These are phyloP conservation scores for Wickerhamiella nectarea DNA, from an alignment of 805 yeast genomes.

Conservation along the genomic window DNA sequence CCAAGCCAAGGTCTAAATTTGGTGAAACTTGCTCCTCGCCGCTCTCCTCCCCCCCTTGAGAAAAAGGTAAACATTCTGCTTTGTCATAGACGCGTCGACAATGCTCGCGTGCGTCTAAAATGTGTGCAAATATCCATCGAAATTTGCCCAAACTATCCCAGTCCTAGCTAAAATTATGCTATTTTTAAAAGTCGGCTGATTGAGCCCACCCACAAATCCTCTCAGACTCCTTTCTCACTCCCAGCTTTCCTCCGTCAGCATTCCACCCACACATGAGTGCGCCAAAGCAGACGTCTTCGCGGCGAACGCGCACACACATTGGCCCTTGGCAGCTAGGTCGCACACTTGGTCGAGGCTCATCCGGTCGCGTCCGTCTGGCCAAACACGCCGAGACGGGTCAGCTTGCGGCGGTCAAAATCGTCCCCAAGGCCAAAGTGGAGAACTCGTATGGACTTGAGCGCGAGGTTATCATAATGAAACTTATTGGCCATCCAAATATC, in stretches of 20 bases:
- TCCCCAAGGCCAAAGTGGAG: slow-evolving; percentile 62
- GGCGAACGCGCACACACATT: slow-evolving; percentile 43
- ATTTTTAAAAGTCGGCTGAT: too few species aligned
- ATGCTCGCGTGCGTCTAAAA: not conserved
- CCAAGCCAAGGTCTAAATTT: too few species aligned
- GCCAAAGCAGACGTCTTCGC: slow-evolving; percentile 5
- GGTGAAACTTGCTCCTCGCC: too few species aligned
- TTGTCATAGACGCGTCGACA: too few species aligned
- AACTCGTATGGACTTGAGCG: slow-evolving; percentile 93
- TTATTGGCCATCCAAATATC: slow-evolving; percentile 85
- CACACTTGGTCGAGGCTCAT: slow-evolving; percentile 91
- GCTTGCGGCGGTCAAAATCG: slow-evolving; percentile 92
- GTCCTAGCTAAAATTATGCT: too few species aligned
- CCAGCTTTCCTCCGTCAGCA: slow-evolving; percentile 7
- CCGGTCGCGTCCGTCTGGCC: slow-evolving; percentile 89
- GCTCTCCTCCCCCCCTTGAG: too few species aligned
- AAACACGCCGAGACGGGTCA: slow-evolving; percentile 73
- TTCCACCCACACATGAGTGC: slow-evolving; percentile 9
- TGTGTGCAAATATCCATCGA: not conserved
- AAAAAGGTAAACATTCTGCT: too few species aligned
- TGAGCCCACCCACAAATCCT: not conserved
- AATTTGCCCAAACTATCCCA: too few species aligned
- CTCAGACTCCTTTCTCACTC: not conserved
- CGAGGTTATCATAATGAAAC: slow-evolving; percentile 93
- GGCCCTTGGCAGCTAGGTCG: slow-evolving; percentile 97